phyloP scores from a whole-genome alignment of 78 protist genomes.

The Salpingoeca rosetta region DNA sequence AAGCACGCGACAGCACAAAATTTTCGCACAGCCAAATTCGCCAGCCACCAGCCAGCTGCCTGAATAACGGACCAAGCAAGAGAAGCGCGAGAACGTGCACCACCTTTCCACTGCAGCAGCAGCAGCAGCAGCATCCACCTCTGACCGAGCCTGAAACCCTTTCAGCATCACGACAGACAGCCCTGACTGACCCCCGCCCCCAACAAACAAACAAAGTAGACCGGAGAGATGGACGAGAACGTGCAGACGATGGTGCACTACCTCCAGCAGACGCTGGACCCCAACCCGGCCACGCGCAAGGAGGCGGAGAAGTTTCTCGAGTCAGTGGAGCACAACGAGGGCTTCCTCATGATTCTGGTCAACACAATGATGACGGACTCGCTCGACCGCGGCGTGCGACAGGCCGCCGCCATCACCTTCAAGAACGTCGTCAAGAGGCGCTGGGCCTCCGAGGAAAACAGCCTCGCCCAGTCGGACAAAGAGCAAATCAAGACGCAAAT shows the following conservation, averaged over 20 bases:
- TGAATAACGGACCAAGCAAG: too few species aligned
- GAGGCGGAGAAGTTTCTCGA: not conserved
- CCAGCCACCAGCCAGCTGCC: too few species aligned
- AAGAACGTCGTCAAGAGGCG: not conserved
- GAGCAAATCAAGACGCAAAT: slow-evolving; percentile 2
- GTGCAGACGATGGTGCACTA: not conserved
- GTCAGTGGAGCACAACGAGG: not conserved
- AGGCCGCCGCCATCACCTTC: slow-evolving; percentile 8
- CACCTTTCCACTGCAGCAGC: too few species aligned
- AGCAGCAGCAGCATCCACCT: too few species aligned
- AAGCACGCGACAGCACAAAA: too few species aligned
- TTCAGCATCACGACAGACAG: too few species aligned
- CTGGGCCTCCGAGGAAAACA: not conserved
- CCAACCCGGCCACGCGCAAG: not conserved
- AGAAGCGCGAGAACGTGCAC: too few species aligned
- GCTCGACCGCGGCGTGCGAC: not conserved
- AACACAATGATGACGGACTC: not conserved
- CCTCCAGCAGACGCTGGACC: not conserved
- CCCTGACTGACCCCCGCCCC: too few species aligned
- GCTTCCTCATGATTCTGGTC: not conserved
- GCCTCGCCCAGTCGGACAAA: not conserved
- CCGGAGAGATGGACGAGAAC: not conserved
- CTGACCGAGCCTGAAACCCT: too few species aligned
- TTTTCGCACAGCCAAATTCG: too few species aligned
- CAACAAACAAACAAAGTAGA: too few species aligned